These are phyloP conservation scores for Sporisorium exsertum DNA, from an alignment of 1,284 basidiomycete genomes.

Conservation along the genomic window DNA sequence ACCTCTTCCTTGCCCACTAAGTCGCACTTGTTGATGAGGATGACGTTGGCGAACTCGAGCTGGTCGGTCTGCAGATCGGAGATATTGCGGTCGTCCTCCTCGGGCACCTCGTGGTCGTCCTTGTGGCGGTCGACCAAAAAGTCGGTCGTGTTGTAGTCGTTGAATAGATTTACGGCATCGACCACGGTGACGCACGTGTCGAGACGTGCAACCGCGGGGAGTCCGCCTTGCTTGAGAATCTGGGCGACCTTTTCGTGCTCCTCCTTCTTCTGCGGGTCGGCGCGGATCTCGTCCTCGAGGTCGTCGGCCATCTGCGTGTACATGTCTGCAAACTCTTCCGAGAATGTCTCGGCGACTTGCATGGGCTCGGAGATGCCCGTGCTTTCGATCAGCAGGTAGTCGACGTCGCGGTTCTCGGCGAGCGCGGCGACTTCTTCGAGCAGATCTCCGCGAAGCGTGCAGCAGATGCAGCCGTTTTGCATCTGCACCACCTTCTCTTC, in stretches of 20 bases:
- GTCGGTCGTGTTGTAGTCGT: constrained; percentile 71
- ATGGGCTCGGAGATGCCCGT: constrained; percentile 72
- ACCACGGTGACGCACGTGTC: constrained; percentile 61
- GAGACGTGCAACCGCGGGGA: constrained; percentile 68
- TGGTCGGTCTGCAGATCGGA: constrained; percentile 70
- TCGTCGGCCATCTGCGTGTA: constrained; percentile 66
- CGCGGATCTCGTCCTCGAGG: constrained; percentile 42
- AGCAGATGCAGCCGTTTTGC: constrained; percentile 73
- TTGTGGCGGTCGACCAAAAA: constrained; percentile 71
- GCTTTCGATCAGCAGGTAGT: constrained; percentile 71
- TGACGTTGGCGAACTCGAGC: constrained; percentile 72
- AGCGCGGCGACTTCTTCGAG: constrained; percentile 72
- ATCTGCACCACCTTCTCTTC: constrained; percentile 72
- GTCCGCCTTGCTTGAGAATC: constrained; percentile 70
- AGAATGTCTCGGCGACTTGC: constrained; percentile 71
- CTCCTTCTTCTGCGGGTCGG: constrained; percentile 53
- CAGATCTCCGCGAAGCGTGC: constrained; percentile 72
- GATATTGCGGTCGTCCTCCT: constrained; percentile 72
- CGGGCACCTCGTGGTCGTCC: constrained; percentile 55
- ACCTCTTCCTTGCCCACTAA: constrained; percentile 67
- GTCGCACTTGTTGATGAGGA: constrained; percentile 72
- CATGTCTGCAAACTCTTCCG: constrained; percentile 67
- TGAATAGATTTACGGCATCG: constrained; percentile 68
- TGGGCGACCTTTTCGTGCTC: constrained; percentile 67
- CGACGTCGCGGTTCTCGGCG: constrained; percentile 69